These are phyloP conservation scores for Scleroderma bovista DNA, from an alignment of 768 basidiomycete species.

Conservation along the genomic window DNA sequence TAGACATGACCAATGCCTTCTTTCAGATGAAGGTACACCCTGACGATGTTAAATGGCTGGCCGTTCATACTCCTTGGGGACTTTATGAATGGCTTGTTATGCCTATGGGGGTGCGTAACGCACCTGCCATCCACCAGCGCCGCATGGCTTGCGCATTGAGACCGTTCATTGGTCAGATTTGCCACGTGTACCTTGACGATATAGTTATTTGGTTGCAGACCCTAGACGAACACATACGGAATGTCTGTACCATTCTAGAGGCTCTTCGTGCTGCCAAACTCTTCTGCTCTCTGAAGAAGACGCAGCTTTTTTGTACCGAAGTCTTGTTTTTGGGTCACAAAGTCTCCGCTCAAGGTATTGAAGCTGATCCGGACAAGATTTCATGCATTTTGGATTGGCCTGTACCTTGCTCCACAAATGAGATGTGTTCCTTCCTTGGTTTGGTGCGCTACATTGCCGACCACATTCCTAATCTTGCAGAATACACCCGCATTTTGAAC, in stretches of 20 bases:
- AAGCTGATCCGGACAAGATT: slow-evolving; percentile 21
- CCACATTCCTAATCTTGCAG: slow-evolving; percentile 21
- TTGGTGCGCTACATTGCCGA: slow-evolving; percentile 24
- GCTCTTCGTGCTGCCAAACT: slow-evolving; percentile 23
- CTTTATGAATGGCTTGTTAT: slow-evolving; percentile 35
- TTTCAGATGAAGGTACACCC: slow-evolving; percentile 30
- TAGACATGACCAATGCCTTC: slow-evolving; percentile 37
- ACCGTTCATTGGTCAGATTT: slow-evolving; percentile 28
- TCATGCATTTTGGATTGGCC: slow-evolving; percentile 29
- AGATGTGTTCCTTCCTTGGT: slow-evolving; percentile 14
- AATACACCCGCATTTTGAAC: slow-evolving; percentile 7
- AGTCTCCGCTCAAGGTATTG: slow-evolving; percentile 22
- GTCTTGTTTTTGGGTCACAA: slow-evolving; percentile 25
- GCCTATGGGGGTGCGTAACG: slow-evolving; percentile 31
- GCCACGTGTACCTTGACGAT: slow-evolving; percentile 25
- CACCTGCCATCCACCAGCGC: slow-evolving; percentile 30
- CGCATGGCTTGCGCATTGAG: slow-evolving; percentile 30
- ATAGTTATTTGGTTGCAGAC: slow-evolving; percentile 30
- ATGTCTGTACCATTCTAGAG: slow-evolving; percentile 27
- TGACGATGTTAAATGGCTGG: too few species aligned
- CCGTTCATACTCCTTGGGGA: slow-evolving; percentile 26
- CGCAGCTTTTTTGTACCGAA: slow-evolving; percentile 18
- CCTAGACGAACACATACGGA: slow-evolving; percentile 27
- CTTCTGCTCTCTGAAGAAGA: slow-evolving; percentile 28
- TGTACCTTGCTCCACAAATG: slow-evolving; percentile 12